Conservation (phyloP, 2,329 filamentous ascomycete species). For the Ceratocystis albifundus region DNA sequence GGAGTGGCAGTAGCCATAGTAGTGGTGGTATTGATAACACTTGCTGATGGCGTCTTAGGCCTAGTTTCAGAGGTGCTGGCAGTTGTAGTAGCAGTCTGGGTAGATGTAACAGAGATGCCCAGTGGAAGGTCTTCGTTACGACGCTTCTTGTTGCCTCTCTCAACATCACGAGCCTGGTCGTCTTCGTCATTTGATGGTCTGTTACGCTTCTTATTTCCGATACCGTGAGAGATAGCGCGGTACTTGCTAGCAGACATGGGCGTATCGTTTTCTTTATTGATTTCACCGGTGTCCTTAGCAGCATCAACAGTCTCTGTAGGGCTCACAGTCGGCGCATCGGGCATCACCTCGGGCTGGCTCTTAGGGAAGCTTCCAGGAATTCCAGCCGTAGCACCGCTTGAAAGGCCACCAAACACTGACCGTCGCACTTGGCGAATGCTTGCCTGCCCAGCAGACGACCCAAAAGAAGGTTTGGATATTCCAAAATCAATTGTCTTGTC, state of each 20-base stretch:
- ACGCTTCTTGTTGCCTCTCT: constrained; percentile 52
- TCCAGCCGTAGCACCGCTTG: too few relatives aligned
- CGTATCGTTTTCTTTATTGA: constrained; percentile 42
- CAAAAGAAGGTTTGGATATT: constrained; percentile 42
- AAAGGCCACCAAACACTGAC: constrained; percentile 34
- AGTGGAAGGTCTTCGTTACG: constrained; percentile 40
- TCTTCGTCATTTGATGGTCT: constrained; percentile 48
- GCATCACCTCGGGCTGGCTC: constrained; percentile 24
- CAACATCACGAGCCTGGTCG: constrained; percentile 40
- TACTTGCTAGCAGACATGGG: constrained; percentile 31
- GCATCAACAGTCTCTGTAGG: constrained; percentile 27
- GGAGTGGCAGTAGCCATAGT: neutral
- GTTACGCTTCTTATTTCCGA: constrained; percentile 54
- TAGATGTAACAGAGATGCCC: constrained; percentile 42
- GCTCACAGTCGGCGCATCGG: constrained; percentile 24
- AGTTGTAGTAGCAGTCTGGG: constrained; percentile 28
- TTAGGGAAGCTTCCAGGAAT: constrained; percentile 49
- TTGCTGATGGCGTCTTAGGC: constrained; percentile 17
- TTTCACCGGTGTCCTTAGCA: constrained; percentile 29
- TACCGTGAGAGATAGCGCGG: constrained; percentile 47
- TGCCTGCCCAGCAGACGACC: constrained; percentile 46
- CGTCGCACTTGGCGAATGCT: constrained; percentile 49
- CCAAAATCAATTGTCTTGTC: constrained; percentile 52
- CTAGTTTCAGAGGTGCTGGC: constrained; percentile 27
- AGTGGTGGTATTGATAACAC: neutral